Percentiles rank a stretch among this genome's conserved stretches.
Evolutionary conservation across 106 monocot species (phyloP).

Genomic region (Dendrobium chrysotoxum): DNA sequence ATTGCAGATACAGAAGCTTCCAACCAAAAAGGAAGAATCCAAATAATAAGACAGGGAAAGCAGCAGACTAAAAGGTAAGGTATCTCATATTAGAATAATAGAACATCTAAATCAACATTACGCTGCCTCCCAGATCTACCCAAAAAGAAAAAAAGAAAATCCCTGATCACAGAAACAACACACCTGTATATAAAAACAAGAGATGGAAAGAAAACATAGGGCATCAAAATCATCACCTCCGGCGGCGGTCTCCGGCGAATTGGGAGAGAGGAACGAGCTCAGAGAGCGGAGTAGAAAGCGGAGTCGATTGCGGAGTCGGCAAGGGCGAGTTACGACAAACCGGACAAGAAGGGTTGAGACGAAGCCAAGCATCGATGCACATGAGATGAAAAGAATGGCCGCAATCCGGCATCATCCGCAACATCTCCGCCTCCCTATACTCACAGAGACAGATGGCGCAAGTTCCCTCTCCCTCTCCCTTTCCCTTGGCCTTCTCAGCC

Average conservation of each 20-base stretch:
- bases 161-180: background rate
- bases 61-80: background rate
- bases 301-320: slow-evolving; percentile 52
- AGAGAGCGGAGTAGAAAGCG: slow-evolving; percentile 22
- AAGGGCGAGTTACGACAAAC: slow-evolving; percentile 57
- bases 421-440: slow-evolving; percentile 62
- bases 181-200: background rate
- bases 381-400: slow-evolving; percentile 49
- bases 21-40: background rate
- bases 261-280: slow-evolving; percentile 59
- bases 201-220: background rate
- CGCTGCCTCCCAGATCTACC: slow-evolving; percentile 2
- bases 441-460: slow-evolving; percentile 66
- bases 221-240: slow-evolving; percentile 10
- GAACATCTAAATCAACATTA: background rate
- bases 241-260: slow-evolving; percentile 40
- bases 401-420: slow-evolving; percentile 66
- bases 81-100: background rate
- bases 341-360: slow-evolving; percentile 55
- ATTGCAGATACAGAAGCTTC: background rate
- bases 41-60: background rate
- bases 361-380: slow-evolving; percentile 62
- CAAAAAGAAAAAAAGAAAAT: background rate
- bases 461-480: slow-evolving; percentile 15
- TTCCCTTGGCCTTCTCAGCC: slow-evolving; percentile 14